These are phyloP conservation scores for Ceratocystis huliohia DNA, from an alignment of 2,329 filamentous ascomycete species.

Conservation along the genomic window DNA sequence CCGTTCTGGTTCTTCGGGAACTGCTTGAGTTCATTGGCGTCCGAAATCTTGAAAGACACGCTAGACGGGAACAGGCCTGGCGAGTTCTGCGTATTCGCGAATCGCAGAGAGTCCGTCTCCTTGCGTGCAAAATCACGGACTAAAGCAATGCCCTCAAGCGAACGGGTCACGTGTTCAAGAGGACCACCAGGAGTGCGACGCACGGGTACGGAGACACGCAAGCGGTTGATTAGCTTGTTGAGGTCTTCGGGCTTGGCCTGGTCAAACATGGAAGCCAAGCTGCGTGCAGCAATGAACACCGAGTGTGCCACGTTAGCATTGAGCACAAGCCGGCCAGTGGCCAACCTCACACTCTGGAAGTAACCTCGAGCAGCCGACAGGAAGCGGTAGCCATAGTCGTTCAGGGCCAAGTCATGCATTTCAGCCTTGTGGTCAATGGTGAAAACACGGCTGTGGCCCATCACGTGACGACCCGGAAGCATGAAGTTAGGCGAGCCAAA, in stretches of 20 bases:
- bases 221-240: slow-evolving; percentile 34
- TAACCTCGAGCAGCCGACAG: slow-evolving; percentile 36
- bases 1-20: slow-evolving; percentile 24
- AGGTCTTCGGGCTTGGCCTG: slow-evolving; percentile 33
- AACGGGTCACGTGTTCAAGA: neutral
- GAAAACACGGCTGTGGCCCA: slow-evolving; percentile 40
- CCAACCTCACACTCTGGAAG: slow-evolving; percentile 42
- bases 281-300: slow-evolving; percentile 32
- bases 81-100: neutral
- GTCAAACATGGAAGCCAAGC: slow-evolving; percentile 11
- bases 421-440: slow-evolving; percentile 24
- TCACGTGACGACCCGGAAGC: slow-evolving; percentile 28
- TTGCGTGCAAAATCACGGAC: neutral
- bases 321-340: slow-evolving; percentile 41
- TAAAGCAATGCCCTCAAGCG: slow-evolving; percentile 14
- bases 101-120: slow-evolving; percentile 7
- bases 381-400: slow-evolving; percentile 24
- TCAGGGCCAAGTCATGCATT: slow-evolving; percentile 23
- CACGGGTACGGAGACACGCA: slow-evolving; percentile 17
- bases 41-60: slow-evolving; percentile 27
- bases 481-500: slow-evolving; percentile 35
- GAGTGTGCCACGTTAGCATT: slow-evolving; percentile 45
- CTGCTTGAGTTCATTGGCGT: slow-evolving; percentile 26
- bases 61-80: slow-evolving; percentile 17
- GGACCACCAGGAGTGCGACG: slow-evolving; percentile 10